Percentiles rank a stretch among this genome's conserved stretches.
Conservation (phyloP, 768 basidiomycete genomes). For the Panaeolus cyanescens region DNA sequence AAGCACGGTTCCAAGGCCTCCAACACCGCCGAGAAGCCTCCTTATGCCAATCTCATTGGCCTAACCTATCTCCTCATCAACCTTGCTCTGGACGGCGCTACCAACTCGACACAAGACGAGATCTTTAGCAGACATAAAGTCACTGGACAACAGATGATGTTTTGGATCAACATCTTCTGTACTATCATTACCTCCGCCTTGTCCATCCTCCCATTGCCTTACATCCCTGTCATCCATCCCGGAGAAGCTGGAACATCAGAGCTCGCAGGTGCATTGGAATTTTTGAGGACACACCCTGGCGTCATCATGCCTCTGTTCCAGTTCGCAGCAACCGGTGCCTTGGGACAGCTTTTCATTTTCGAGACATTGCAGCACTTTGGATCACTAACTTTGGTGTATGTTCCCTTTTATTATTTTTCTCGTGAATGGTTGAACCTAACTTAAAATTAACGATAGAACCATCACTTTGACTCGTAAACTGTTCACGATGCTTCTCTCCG, state of each 20-base stretch:
- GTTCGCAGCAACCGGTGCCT: conserved; percentile 87
- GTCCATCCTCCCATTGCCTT: conserved; percentile 72
- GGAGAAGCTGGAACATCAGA: conserved; percentile 60
- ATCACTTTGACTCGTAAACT: conserved; percentile 96
- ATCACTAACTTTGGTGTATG: conserved; percentile 82
- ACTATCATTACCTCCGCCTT: conserved; percentile 72
- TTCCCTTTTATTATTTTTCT: neutral
- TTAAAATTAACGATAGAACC: conserved; percentile 51
- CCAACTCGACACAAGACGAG: conserved; percentile 97
- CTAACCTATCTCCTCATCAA: conserved; percentile 80
- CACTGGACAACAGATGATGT: conserved; percentile 98
- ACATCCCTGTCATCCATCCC: conserved; percentile 83
- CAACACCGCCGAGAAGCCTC: conserved; percentile 27
- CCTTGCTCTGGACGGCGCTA: conserved; percentile 88
- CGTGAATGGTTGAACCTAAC: conserved; percentile 4
- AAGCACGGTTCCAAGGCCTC: conserved; percentile 35
- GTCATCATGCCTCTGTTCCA: conserved; percentile 73
- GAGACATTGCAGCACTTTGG: conserved; percentile 94
- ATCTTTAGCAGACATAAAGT: conserved; percentile 79
- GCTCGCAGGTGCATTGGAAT: conserved; percentile 66
- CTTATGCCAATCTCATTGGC: conserved; percentile 69
- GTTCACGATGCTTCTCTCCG: conserved; percentile 97
- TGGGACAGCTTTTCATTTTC: conserved; percentile 98
- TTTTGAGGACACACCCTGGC: conserved; percentile 77
- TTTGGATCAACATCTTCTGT: conserved; percentile 92